A percentile compares a stretch with the other conserved stretches of the same genome.
Evolutionary conservation across 208 protist genomes (phyloP).

Genomic region (Crithidia expoeki): DNA sequence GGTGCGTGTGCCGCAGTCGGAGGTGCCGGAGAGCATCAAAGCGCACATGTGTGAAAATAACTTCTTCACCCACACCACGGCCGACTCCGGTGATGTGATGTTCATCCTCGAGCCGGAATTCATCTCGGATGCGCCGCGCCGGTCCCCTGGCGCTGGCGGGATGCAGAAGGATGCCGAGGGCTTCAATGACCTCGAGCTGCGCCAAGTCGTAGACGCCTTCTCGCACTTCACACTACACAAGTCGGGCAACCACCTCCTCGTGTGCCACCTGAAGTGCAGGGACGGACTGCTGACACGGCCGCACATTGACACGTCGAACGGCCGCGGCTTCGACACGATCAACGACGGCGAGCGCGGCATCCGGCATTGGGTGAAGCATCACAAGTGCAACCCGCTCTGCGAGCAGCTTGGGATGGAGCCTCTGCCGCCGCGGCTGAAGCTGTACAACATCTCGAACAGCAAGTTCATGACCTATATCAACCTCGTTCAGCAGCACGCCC

Average conservation of each 20-base stretch:
- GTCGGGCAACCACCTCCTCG: slow-evolving; percentile 31
- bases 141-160: neutral
- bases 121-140: slow-evolving; percentile 5
- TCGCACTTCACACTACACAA: slow-evolving; percentile 54
- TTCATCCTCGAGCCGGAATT: slow-evolving; percentile 39
- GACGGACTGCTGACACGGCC: slow-evolving; percentile 45
- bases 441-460: slow-evolving; percentile 31
- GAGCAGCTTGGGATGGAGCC: slow-evolving; percentile 20
- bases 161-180: slow-evolving; percentile 30
- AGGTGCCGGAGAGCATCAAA: slow-evolving; percentile 27
- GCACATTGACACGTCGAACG: slow-evolving; percentile 38
- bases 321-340: slow-evolving; percentile 40
- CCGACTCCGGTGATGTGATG: slow-evolving; percentile 37
- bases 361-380: slow-evolving; percentile 27
- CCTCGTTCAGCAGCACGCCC: slow-evolving; percentile 26
- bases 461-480: slow-evolving; percentile 29
- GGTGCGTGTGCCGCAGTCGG: slow-evolving; percentile 26
- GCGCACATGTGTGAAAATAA: slow-evolving; percentile 1
- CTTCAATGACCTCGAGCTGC: slow-evolving; percentile 28
- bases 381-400: slow-evolving; percentile 41
- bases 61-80: slow-evolving; percentile 32
- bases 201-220: slow-evolving; percentile 61
- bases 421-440: slow-evolving; percentile 24
- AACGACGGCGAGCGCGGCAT: slow-evolving; percentile 43
- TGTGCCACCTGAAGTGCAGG: slow-evolving; percentile 43